A percentile compares a stretch with the other conserved stretches of the same genome.
These are phyloP conservation scores for Xylariaceae sp. DNA, from an alignment of 2,329 filamentous ascomycete genomes.

Conservation along the genomic window DNA sequence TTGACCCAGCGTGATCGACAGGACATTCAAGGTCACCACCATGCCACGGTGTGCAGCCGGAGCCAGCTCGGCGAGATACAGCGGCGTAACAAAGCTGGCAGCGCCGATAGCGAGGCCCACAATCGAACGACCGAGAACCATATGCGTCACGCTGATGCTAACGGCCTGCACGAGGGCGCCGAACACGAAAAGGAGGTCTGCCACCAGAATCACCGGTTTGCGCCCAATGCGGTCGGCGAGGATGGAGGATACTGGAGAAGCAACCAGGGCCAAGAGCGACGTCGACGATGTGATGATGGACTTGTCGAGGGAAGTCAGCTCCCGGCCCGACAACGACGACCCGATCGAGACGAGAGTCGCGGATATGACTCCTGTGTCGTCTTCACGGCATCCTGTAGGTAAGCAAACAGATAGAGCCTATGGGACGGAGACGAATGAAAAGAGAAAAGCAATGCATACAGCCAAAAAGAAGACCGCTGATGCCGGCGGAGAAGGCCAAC, in stretches of 20 bases:
- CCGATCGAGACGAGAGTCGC: constrained; percentile 62
- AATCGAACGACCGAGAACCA: constrained; percentile 63
- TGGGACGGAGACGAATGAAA: neutral
- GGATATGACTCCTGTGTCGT: constrained; percentile 65
- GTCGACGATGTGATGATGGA: constrained; percentile 67
- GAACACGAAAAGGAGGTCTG: constrained; percentile 61
- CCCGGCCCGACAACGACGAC: constrained; percentile 50
- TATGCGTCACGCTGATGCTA: constrained; percentile 51
- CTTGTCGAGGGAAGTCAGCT: constrained; percentile 59
- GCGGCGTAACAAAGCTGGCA: constrained; percentile 74
- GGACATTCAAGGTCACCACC: constrained; percentile 72
- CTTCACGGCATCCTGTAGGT: constrained; percentile 32
- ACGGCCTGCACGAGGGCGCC: constrained; percentile 63
- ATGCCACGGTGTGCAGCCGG: constrained; percentile 71
- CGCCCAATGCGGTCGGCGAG: constrained; percentile 59
- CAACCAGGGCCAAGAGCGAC: constrained; percentile 58
- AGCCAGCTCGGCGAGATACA: constrained; percentile 84
- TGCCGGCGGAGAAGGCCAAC: constrained; percentile 59
- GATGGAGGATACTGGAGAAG: constrained; percentile 60
- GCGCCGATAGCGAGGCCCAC: constrained; percentile 70
- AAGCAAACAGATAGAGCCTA: neutral
- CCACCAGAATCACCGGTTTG: constrained; percentile 56
- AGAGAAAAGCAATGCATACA: constrained; percentile 40
- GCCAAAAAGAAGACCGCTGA: constrained; percentile 63
- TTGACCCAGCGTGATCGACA: constrained; percentile 85